Conservation (phyloP, 495 filamentous ascomycete species). For the Penicillium fimorum region DNA sequence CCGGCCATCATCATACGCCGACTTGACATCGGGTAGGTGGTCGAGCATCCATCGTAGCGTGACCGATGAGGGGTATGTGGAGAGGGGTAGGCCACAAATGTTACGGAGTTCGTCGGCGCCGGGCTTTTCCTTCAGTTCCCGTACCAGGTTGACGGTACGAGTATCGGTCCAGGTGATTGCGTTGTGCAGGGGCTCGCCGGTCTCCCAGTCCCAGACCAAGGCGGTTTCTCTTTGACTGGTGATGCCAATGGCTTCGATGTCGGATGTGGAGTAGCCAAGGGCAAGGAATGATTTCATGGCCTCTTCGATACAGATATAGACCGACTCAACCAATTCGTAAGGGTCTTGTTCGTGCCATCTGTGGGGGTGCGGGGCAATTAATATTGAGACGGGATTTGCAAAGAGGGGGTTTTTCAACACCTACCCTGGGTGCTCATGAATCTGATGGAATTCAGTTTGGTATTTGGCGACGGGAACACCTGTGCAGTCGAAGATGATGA, state of each 20-base stretch:
- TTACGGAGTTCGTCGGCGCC: slow-evolving; percentile 68
- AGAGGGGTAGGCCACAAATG: slow-evolving; percentile 84
- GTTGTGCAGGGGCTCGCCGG: slow-evolving; percentile 82
- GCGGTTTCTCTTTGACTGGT: slow-evolving; percentile 95
- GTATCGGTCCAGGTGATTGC: slow-evolving; percentile 96
- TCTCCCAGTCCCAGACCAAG: slow-evolving; percentile 84
- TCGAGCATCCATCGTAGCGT: slow-evolving; percentile 85
- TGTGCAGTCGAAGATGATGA: slow-evolving; percentile 82
- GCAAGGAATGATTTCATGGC: slow-evolving; percentile 71
- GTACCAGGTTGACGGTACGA: slow-evolving; percentile 72
- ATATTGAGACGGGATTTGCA: slow-evolving; percentile 8
- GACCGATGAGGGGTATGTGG: slow-evolving; percentile 89
- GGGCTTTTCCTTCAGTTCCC: slow-evolving; percentile 67
- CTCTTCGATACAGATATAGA: slow-evolving; percentile 80
- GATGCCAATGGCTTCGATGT: slow-evolving; percentile 86
- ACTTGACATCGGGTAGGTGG: slow-evolving; percentile 67
- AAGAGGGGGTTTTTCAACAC: slow-evolving; percentile 30
- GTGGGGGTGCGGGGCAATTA: slow-evolving; percentile 12
- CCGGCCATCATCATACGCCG: slow-evolving; percentile 76
- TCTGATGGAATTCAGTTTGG: slow-evolving; percentile 87
- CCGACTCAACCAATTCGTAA: slow-evolving; percentile 71
- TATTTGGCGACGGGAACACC: slow-evolving; percentile 82
- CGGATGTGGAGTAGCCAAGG: slow-evolving; percentile 64
- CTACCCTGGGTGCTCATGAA: slow-evolving; percentile 87
- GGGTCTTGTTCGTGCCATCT: slow-evolving; percentile 98